A percentile compares a stretch with the other conserved stretches of the same genome.
phyloP scores from a whole-genome alignment of 257 asterid genomes.

The Cynanchum wilfordii region DNA sequence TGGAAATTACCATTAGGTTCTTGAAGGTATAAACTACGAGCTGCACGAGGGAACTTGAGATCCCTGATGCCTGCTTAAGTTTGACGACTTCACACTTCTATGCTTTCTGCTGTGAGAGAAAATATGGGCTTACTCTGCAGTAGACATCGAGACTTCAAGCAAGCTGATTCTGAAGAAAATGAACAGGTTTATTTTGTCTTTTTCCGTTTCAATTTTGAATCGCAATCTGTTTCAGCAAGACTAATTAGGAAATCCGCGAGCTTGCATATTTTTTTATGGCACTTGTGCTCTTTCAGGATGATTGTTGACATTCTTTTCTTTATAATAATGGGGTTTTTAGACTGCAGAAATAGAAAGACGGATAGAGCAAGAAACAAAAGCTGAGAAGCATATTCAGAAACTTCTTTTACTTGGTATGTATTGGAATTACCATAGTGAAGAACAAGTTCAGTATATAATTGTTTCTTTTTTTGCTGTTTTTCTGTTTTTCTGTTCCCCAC shows the following conservation, averaged over 20 bases:
- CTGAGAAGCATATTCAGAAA: slow-evolving; percentile 94
- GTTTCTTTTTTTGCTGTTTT: neutral
- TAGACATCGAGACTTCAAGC: slow-evolving; percentile 53
- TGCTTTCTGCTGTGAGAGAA: slow-evolving; percentile 39
- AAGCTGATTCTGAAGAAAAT: slow-evolving; percentile 77
- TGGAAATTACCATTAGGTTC: slow-evolving; percentile 21
- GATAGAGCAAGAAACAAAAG: slow-evolving; percentile 93
- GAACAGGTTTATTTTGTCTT: slow-evolving; percentile 54
- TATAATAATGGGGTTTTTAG: slow-evolving; percentile 35
- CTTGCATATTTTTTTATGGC: neutral
- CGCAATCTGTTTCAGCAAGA: neutral
- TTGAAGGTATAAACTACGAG: slow-evolving; percentile 26
- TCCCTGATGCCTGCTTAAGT: slow-evolving; percentile 31
- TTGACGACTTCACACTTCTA: slow-evolving; percentile 36
- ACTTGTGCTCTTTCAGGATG: neutral
- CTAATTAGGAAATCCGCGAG: neutral
- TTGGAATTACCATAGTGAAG: neutral
- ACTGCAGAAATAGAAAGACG: slow-evolving; percentile 95
- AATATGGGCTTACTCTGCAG: slow-evolving; percentile 94
- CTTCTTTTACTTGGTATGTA: slow-evolving; percentile 87
- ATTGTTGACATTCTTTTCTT: neutral
- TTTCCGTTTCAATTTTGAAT: neutral
- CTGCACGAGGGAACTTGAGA: slow-evolving; percentile 21
- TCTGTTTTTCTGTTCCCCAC: neutral
- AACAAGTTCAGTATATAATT: neutral